Evolutionary conservation across 1,139 yeast species (phyloP).

Genomic region (Geotrichum restrictum): DNA sequence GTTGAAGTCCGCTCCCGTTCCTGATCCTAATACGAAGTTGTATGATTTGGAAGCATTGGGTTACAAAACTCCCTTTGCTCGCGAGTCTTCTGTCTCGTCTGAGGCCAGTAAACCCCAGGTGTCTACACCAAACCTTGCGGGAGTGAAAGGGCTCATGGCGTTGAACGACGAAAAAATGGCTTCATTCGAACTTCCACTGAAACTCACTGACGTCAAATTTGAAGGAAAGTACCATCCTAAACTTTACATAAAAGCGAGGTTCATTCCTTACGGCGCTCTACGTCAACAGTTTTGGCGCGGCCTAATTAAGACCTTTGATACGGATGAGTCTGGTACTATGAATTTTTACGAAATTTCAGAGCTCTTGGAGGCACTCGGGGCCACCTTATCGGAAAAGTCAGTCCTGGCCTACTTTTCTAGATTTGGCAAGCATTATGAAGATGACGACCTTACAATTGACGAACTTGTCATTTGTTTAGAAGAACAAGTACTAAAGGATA

Average conservation of each 20-base stretch:
- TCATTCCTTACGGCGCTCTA: conserved; percentile 62
- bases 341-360: conserved; percentile 56
- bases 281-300: conserved; percentile 69
- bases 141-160: neutral
- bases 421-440: conserved; percentile 46
- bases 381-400: conserved; percentile 50
- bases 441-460: conserved; percentile 52
- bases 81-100: neutral
- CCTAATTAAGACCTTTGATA: conserved; percentile 54
- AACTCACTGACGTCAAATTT: conserved; percentile 35
- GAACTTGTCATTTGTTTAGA: conserved; percentile 60
- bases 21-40: conserved; percentile 34
- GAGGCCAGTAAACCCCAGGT: neutral
- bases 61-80: conserved; percentile 6
- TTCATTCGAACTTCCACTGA: conserved; percentile 39
- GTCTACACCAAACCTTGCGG: neutral
- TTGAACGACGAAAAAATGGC: conserved; percentile 22
- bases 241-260: conserved; percentile 58
- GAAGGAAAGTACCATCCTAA: conserved; percentile 49
- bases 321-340: conserved; percentile 44
- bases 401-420: conserved; percentile 46
- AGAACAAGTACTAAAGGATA: conserved; percentile 35
- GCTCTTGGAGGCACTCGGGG: conserved; percentile 61
- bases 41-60: conserved; percentile 30
- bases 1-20: conserved; percentile 38